Base-by-base conservation (phyloP, 2,329 filamentous ascomycete genomes). In the Fusarium neocosmosporiellum region DNA sequence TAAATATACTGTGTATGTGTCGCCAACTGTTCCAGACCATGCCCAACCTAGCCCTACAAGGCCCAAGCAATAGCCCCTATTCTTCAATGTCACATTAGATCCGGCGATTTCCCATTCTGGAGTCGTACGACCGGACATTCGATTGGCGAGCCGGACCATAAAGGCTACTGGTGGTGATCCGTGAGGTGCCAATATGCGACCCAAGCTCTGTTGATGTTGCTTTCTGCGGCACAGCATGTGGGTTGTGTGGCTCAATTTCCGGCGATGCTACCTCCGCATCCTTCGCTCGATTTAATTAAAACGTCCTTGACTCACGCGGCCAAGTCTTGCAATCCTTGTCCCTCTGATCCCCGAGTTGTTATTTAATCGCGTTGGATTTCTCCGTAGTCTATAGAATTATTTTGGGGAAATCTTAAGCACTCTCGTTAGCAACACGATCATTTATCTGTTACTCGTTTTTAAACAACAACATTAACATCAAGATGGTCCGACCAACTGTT, bases 401-500 rank as follows among this genome's bases (percentile, higher is more conserved):
- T 22, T 11, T 9, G 11, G 18, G 11, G 29, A 14, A 33, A 20
- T 53, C 7, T 33, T 24, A 20, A 14, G 10, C 31, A 57, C 53
- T 36, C 33, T 57, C 53, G 33, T 57, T 27, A n/a, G 8, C 9
- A 57, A 57, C 14, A 57, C 53, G 5, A 16, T 69, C 68, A 55
- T 48, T 71, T 9, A 46, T 1, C 43, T 11, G 7, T 39, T 11
- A 54, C 10, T 36, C 55, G 18, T 20, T 71, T 59, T 29, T 27
- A 53, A 39, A 2, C 41, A 27, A 16, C 18, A 50, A 29, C 7
- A 22, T 9, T 7, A 22, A 31, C 1, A 22, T 50, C 27, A 64
- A 63, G 16, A 74, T 74, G 71, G 16, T 74, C 22, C 61, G 53
- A 36, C 34, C 62, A 5, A 37, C 18, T 18, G n/a, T 66, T 13